These are phyloP conservation scores for Primulina tabacum DNA, from an alignment of 257 asterid species.

Conservation along the genomic window DNA sequence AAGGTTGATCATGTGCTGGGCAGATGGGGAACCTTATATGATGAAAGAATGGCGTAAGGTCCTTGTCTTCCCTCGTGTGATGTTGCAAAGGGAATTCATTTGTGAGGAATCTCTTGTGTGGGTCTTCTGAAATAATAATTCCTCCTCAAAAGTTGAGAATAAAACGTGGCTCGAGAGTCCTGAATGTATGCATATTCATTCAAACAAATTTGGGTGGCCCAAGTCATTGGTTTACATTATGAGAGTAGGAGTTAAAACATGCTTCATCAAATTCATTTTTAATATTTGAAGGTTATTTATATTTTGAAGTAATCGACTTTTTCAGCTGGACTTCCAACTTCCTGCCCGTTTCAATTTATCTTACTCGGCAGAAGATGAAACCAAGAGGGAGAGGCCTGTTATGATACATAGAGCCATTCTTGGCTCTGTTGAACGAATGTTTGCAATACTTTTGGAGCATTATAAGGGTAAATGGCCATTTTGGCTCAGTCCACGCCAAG, in stretches of 20 bases:
- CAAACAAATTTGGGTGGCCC: background rate
- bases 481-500: conserved; percentile 99
- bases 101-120: conserved; percentile 5
- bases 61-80: background rate
- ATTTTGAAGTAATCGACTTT: conserved; percentile 27
- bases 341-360: conserved; percentile 88
- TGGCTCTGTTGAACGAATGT: conserved; percentile 96
- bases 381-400: conserved; percentile 87
- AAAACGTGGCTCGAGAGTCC: background rate
- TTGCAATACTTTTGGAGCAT: conserved; percentile 95
- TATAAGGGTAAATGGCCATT: conserved; percentile 98
- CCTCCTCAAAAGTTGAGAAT: background rate
- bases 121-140: conserved; percentile 5
- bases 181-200: background rate
- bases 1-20: background rate
- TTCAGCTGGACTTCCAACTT: conserved; percentile 97
- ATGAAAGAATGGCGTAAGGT: background rate
- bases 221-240: background rate
- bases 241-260: background rate
- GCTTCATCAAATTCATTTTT: conserved; percentile 5
- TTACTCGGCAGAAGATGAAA: conserved; percentile 94
- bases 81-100: background rate
- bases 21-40: background rate
- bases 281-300: conserved; percentile 3
- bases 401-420: conserved; percentile 97